phyloP scores from a whole-genome alignment of 805 yeast species.

The Lipomyces lipofer region DNA sequence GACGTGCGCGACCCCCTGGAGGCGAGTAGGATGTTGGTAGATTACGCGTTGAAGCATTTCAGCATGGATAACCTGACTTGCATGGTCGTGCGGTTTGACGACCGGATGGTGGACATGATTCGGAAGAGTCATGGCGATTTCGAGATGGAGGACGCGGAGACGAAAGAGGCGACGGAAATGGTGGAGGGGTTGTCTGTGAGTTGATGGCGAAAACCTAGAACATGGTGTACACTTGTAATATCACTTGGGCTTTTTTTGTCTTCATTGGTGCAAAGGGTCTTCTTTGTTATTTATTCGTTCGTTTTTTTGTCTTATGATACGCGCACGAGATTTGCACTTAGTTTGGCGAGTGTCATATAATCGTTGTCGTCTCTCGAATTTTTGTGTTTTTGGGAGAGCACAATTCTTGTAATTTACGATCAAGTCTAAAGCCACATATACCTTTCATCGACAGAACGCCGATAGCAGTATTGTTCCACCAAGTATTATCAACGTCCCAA shows the following conservation, averaged over 20 bases:
- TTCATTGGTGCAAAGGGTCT: no score
- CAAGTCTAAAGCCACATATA: no score
- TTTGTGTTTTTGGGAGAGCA: no score
- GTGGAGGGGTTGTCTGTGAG: slow-evolving; percentile 2
- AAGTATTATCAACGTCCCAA: no score
- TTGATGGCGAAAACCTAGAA: neutral
- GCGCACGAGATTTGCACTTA: no score
- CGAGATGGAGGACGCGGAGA: neutral
- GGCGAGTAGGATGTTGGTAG: slow-evolving; percentile 30
- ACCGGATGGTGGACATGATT: slow-evolving; percentile 20
- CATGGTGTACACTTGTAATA: neutral
- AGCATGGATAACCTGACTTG: slow-evolving; percentile 92
- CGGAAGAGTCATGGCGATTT: slow-evolving; percentile 6
- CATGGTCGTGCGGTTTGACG: slow-evolving; percentile 62
- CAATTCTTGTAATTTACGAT: no score
- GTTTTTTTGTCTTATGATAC: no score
- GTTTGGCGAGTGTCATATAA: no score
- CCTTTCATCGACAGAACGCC: no score
- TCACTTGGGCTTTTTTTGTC: no score
- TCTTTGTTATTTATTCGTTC: neutral
- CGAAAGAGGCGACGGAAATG: slow-evolving; percentile 5
- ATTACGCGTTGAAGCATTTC: slow-evolving; percentile 65
- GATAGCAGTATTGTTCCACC: no score
- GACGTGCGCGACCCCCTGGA: slow-evolving; percentile 44
- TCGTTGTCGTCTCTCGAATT: no score